Base-by-base conservation (phyloP, 2,329 filamentous ascomycete genomes). In the Xylariaceae sp. region DNA sequence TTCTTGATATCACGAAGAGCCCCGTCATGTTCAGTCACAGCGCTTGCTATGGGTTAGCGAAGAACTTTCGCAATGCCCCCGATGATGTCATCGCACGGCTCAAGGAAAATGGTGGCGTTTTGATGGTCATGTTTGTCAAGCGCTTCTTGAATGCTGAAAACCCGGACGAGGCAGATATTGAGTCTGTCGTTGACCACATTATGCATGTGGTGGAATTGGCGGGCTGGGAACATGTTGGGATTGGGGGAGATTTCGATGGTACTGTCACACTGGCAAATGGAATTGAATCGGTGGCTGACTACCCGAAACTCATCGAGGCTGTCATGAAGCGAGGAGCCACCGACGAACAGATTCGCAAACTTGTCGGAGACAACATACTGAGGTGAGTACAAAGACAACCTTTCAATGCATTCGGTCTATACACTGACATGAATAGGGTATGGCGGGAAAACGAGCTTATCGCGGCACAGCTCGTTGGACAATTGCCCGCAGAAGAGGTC, bases 11-110 rank as follows among this genome's bases (percentile, higher is more conserved):
- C 0, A 68, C 70, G 11, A 65, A 74, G 44, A 81, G 83, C 1
- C 84, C 84, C 0, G 79, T 86, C 0, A 84, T 88, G 33, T 88
- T 86, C 73, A 83, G 78, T 47, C 85, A 88, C 63, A 84, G 80
- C 48, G 82, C 78, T 2, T 79, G 78, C 2, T 77, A 83, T 58
- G 72, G 77, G 0, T 60, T 87, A 9, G 85, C 81, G 57, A 79
- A 80, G 2, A 82, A 87, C 66, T 81, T 81, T 2, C 75, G 85
- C 11, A 87, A 88, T 56, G 84, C 86, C 19, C 55, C 48, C 14
- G 55, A 57, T 34, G 56, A 58, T 14, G 49, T 61, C 13, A 46
- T 65, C 33, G 50, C 43, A 17, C 53, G 51, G 13, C 55, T 62
- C 13, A 53, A 51, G 16, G 59, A 60, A 36, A 60, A 63, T 42